A percentile compares a stretch with the other conserved stretches of the same genome.
phyloP scores from a whole-genome alignment of 2,329 filamentous ascomycete species.

The Neophaeococcomyces mojaviensis region DNA sequence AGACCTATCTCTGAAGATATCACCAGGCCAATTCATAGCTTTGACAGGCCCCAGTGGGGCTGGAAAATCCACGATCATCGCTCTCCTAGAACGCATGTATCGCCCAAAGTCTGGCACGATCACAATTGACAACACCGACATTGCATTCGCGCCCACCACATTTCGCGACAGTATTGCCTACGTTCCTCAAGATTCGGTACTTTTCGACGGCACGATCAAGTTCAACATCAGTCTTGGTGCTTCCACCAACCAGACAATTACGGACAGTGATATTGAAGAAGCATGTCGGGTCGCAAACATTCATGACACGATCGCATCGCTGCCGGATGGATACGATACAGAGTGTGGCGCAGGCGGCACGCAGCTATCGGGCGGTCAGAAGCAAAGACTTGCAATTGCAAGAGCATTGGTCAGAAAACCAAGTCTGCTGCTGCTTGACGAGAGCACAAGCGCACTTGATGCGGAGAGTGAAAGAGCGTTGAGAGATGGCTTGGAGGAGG shows the following conservation, averaged over 20 bases:
- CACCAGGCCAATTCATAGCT: constrained; percentile 41
- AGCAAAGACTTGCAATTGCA: constrained; percentile 52
- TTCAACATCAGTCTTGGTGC: constrained; percentile 84
- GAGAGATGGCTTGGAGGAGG: constrained; percentile 32
- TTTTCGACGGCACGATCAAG: constrained; percentile 82
- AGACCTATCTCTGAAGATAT: constrained; percentile 49
- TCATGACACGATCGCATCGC: constrained; percentile 42
- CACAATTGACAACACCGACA: constrained; percentile 72
- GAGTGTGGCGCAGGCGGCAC: constrained; percentile 49
- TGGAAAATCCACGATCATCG: constrained; percentile 88
- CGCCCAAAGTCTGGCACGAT: constrained; percentile 72
- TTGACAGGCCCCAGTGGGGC: constrained; percentile 86
- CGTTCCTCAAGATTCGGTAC: constrained; percentile 84
- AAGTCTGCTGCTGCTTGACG: constrained; percentile 51
- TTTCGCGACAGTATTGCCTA: constrained; percentile 78
- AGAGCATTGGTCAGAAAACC: constrained; percentile 50
- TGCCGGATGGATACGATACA: constrained; percentile 46
- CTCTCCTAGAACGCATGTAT: constrained; percentile 86
- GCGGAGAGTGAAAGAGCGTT: constrained; percentile 45
- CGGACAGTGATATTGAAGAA: constrained; percentile 64
- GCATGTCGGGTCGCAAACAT: constrained; percentile 59
- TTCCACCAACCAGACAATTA: constrained; percentile 47
- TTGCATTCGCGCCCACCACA: constrained; percentile 70
- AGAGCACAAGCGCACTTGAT: constrained; percentile 54
- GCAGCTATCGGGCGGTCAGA: constrained; percentile 51